These are phyloP conservation scores for Rhodotorula sp. DNA, from an alignment of 1,284 basidiomycete species.

Conservation along the genomic window DNA sequence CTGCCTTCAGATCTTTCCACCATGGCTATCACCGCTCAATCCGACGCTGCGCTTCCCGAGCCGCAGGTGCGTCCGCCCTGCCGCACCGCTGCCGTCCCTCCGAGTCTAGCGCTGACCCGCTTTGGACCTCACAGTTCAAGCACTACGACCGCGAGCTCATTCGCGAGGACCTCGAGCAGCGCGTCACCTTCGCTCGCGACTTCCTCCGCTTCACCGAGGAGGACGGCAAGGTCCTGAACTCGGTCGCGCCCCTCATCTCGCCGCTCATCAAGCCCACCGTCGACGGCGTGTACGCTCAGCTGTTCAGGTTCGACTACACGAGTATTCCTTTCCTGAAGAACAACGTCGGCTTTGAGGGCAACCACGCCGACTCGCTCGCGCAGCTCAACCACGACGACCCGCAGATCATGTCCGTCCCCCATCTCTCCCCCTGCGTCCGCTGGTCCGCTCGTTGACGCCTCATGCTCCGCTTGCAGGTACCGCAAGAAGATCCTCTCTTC, in stretches of 20 bases:
- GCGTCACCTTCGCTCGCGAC: constrained; percentile 7
- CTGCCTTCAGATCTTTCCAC: not conserved
- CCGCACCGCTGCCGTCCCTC: not conserved
- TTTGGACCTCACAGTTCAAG: not conserved
- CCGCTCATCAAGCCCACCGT: constrained; percentile 14
- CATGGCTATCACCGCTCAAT: not conserved
- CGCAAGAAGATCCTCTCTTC: constrained; percentile 31
- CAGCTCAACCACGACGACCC: constrained; percentile 25
- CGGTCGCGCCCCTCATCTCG: constrained; percentile 15
- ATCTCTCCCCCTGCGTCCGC: not conserved
- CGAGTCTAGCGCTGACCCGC: not conserved
- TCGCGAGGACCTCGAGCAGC: constrained; percentile 6
- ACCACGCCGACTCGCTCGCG: constrained; percentile 8
- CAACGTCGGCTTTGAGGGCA: constrained; percentile 28
- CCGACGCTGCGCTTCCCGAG: not conserved
- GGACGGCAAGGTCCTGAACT: constrained; percentile 22
- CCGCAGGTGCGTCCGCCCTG: not conserved
- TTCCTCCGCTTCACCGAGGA: constrained; percentile 15
- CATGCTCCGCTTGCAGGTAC: not conserved
- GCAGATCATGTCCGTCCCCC: constrained; percentile 20
- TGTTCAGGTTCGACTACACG: constrained; percentile 30
- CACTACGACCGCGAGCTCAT: constrained; percentile 12
- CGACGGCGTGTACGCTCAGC: constrained; percentile 38
- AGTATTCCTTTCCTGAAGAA: constrained; percentile 27
- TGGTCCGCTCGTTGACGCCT: not conserved